phyloP scores from a whole-genome alignment of 495 filamentous ascomycete genomes.

The Apiosordaria backusii region DNA sequence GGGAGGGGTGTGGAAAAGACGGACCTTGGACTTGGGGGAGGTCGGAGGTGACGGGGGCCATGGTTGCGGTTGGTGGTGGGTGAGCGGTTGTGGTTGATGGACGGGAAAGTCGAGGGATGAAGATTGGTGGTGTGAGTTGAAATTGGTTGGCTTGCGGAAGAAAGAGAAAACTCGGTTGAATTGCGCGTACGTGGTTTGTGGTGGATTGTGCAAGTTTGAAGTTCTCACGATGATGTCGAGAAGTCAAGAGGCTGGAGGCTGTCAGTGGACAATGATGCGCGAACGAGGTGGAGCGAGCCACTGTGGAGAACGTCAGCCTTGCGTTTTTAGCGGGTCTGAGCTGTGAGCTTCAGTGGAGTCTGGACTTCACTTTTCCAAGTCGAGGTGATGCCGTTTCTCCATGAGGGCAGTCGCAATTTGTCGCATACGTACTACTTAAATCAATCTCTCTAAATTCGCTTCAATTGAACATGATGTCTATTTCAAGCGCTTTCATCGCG shows the following conservation, averaged over 20 bases:
- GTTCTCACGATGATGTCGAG: too few species aligned
- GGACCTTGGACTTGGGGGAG: slow-evolving; percentile 47
- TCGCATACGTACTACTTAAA: not conserved
- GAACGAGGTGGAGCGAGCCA: not conserved
- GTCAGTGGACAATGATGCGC: not conserved
- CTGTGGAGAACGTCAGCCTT: not conserved
- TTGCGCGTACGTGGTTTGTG: not conserved
- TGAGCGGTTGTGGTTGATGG: not conserved
- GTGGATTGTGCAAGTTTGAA: not conserved
- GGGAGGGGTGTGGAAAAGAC: slow-evolving; percentile 6
- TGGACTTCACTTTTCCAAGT: not conserved
- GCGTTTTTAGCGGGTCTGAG: not conserved
- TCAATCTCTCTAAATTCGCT: too few species aligned
- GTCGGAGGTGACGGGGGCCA: slow-evolving; percentile 48
- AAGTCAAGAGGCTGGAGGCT: not conserved
- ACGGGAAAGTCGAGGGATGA: not conserved
- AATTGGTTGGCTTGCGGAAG: not conserved
- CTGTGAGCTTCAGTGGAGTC: not conserved
- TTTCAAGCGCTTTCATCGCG: too few species aligned
- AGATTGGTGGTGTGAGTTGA: not conserved
- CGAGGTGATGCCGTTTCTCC: not conserved
- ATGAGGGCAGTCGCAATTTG: not conserved
- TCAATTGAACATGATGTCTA: too few species aligned
- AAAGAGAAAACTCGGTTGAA: too few species aligned
- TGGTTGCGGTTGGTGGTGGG: slow-evolving; percentile 21